Evolutionary conservation across 768 basidiomycete species (phyloP), one percentile per base, ranked within the genome.

Genomic region (Tricholoma sp.): DNA sequence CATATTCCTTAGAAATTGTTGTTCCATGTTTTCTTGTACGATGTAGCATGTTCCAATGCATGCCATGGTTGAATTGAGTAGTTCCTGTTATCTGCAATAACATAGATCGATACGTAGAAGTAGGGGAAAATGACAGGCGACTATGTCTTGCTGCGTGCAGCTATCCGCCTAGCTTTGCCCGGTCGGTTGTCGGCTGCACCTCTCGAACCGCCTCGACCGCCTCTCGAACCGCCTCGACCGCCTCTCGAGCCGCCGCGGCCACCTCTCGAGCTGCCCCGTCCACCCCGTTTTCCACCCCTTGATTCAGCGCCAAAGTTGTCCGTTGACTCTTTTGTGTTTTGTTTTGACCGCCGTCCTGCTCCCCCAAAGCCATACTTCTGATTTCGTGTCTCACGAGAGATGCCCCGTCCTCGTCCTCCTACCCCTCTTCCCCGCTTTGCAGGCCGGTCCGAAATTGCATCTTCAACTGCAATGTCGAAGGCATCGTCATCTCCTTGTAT

Each of bases 391-490:
- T 76, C 68, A 15, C 91, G 83, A 45, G 82, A 75, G 58, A 88
- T 62, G 6, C 62, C 61, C 9, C 64, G 51, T 6, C 63, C 64
- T 20, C 73, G 70, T 54, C 87, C 45, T 42, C 87, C 45, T 29
- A 68, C 72, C 49, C 72, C 66, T n/a, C 80, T 80, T 32, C 70
- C 70, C 18, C 89, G 88, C 55, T 83, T 77, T 4, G 76, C 66
- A 10, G 88, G 88, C 12, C 82, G 82, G 62, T 89, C 86, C 29
- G 86, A 72, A 63, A 95, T 84, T 9, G 92, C 93, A 57, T 96
- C 91, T 68, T 98, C 94, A 34, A 97, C 84, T 0, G 89, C 88
- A 57, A 98, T 80, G 64, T 95, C 94, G 65, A 97, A 97, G 29
- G 83, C 87, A 53, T 84, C 85, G 57, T 81, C 85, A 13, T 77